A percentile compares a stretch with the other conserved stretches of the same genome.
These are phyloP conservation scores for Cicer bijugum DNA, from an alignment of 306 rosid species.

Conservation along the genomic window DNA sequence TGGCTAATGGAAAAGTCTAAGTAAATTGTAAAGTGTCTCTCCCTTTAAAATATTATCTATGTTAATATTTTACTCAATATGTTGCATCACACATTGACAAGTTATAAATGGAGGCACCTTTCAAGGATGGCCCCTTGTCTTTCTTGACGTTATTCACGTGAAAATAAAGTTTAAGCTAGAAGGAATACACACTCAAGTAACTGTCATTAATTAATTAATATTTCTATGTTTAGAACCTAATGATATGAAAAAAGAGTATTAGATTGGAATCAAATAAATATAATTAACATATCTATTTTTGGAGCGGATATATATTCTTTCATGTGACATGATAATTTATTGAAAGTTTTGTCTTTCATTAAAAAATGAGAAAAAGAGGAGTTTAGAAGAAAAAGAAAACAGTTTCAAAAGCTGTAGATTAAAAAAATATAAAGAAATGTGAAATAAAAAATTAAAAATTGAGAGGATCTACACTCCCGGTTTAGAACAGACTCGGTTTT, in stretches of 20 bases:
- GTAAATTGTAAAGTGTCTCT: conserved; percentile 50
- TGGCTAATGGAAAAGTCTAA: conserved; percentile 49
- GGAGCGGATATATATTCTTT: background rate
- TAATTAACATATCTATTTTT: conserved; percentile 25
- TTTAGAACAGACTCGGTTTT: too few species aligned
- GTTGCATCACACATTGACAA: conserved; percentile 58
- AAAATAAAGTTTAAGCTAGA: conserved; percentile 25
- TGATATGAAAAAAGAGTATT: background rate
- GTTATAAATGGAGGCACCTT: conserved; percentile 49
- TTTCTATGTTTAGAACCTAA: conserved; percentile 38
- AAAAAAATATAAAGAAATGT: too few species aligned
- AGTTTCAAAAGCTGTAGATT: too few species aligned
- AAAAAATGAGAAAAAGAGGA: too few species aligned
- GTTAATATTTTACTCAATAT: conserved; percentile 46
- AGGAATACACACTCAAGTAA: conserved; percentile 39
- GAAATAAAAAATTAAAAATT: too few species aligned
- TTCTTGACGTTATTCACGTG: conserved; percentile 65
- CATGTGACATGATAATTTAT: too few species aligned
- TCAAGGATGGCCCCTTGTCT: conserved; percentile 43
- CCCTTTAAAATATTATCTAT: conserved; percentile 40
- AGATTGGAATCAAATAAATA: background rate
- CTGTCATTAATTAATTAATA: conserved; percentile 25
- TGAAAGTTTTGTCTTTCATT: too few species aligned
- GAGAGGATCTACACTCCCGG: too few species aligned
- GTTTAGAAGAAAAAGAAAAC: background rate